Evolutionary conservation across 148 eudicot genomes (phyloP), one percentile per base, ranked within the genome.

Genomic region (Nepenthes mirabilis): DNA sequence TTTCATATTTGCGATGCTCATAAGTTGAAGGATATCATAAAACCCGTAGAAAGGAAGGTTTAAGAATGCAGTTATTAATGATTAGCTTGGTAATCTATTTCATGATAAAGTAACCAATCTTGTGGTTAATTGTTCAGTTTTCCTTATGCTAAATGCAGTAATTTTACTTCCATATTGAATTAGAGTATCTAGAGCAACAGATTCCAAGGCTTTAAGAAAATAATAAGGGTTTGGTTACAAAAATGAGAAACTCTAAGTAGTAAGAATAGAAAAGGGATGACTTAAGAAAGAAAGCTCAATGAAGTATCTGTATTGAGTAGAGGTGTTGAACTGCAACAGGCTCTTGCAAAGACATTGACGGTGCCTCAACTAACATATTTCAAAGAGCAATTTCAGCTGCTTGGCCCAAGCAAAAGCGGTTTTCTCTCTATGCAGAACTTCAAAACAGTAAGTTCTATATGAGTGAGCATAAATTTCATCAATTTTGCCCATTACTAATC

Each of bases 371-470:
- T 91, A 62, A 71, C 79, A 23, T 91, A 88, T 72, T 68, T 88
- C 48, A 81, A 83, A 61, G 97, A 88, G 48, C 97, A 91, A 67
- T 91, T 91, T 68, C 76, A 85, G 62, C 67, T 83, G 59, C 64
- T 91, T 55, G 83, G 86, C 34, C 97, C 97, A 45, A 88, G 72
- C 81, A 91, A 85, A 73, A 83, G 79, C 36, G 96, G 96, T 58
- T 79, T 74, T 57, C 62, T 93, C 65, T 79, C 83, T 47, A 64
- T 88, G 66, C 88, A 79, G 65, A 86, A 88, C 74, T 82, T 82
- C 37, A 93, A 84, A 72, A 65, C 66, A 59, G 96, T 93, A 58
- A 63, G 74, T 61, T 71, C 11, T 60, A 9, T 11, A 43, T 33
- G 34, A 11, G 8, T 43, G 5, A 47, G 34, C n/a, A 36, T 57